Evolutionary conservation across 257 asterid species (phyloP).

Genomic region (Leonotis leonurus): DNA sequence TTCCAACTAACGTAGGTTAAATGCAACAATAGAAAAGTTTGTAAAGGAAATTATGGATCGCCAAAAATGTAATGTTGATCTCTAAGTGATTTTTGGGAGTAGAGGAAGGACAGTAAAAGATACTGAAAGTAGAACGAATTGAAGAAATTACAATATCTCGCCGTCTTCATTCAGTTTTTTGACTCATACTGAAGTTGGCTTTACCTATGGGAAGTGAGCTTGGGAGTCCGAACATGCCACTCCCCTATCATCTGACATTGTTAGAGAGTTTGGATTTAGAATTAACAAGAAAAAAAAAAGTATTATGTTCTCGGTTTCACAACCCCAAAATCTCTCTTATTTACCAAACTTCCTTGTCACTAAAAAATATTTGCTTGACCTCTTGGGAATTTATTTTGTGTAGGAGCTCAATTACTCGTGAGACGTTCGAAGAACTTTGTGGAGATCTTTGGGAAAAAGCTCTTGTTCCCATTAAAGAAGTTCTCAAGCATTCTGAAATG

Average conservation of each 20-base stretch:
- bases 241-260: too few species aligned
- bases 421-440: conserved; percentile 93
- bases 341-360: too few species aligned
- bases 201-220: not conserved
- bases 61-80: not conserved
- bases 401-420: conserved; percentile 96
- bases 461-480: conserved; percentile 73
- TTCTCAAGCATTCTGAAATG: conserved; percentile 66
- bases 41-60: not conserved
- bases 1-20: not conserved
- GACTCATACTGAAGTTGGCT: not conserved
- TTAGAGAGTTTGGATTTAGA: too few species aligned
- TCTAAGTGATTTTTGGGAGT: not conserved
- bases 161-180: not conserved
- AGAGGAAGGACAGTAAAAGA: not conserved
- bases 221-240: not conserved
- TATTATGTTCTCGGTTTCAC: too few species aligned
- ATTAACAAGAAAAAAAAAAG: not conserved
- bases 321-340: too few species aligned
- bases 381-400: conserved; percentile 2
- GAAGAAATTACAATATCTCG: not conserved
- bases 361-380: not conserved
- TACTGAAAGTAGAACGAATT: not conserved
- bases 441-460: conserved; percentile 87
- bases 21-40: not conserved